These are phyloP conservation scores for Angomonas desouzai DNA, from an alignment of 208 protist genomes.

Conservation along the genomic window DNA sequence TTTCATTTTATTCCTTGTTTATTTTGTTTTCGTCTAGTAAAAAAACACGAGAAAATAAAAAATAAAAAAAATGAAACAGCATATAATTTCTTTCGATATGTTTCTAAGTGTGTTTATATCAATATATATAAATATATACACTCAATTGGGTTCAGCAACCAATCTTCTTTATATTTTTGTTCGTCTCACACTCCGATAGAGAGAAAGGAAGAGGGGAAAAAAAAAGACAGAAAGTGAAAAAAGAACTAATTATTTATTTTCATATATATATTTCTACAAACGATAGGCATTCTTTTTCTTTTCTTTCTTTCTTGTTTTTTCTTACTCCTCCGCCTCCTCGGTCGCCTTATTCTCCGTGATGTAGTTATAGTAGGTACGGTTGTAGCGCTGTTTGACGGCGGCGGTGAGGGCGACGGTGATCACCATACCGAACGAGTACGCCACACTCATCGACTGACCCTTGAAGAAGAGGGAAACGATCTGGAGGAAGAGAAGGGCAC, in stretches of 20 bases:
- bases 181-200: conserved; percentile 5
- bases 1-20: too few relatives aligned
- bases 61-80: too few relatives aligned
- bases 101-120: too few relatives aligned
- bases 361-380: conserved; percentile 67
- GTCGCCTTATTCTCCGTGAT: conserved; percentile 25
- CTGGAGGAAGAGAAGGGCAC: conserved; percentile 80
- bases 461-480: conserved; percentile 64
- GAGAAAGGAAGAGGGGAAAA: background rate
- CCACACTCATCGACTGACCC: conserved; percentile 74
- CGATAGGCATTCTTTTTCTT: conserved; percentile 4
- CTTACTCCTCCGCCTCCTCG: conserved; percentile 10
- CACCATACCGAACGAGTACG: conserved; percentile 82
- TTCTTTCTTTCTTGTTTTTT: conserved; percentile 15
- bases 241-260: conserved; percentile 6
- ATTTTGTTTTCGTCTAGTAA: too few relatives aligned
- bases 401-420: conserved; percentile 63
- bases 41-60: too few relatives aligned
- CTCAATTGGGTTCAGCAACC: too few relatives aligned
- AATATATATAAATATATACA: too few relatives aligned
- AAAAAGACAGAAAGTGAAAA: conserved; percentile 14
- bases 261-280: conserved; percentile 5
- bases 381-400: conserved; percentile 77
- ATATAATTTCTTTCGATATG: too few relatives aligned
- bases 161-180: too few relatives aligned